Conservation (phyloP, 2,329 filamentous ascomycete genomes). For the Corynespora cassiicola region DNA sequence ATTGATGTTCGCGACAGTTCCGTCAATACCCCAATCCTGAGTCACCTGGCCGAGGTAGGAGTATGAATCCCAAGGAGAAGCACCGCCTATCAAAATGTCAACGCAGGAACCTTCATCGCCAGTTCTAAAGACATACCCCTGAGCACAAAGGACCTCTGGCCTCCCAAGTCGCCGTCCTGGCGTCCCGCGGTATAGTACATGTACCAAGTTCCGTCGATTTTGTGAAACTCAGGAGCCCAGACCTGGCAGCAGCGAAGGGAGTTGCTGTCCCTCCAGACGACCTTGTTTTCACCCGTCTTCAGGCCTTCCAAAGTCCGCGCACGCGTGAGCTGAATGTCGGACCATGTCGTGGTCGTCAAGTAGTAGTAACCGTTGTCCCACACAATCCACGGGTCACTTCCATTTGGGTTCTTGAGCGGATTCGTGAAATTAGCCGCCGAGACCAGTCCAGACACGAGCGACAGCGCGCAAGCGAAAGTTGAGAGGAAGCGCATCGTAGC, state of each 20-base stretch:
- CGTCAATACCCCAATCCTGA: conserved; percentile 57
- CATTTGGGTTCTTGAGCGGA: conserved; percentile 57
- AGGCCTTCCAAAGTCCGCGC: conserved; percentile 62
- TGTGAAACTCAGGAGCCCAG: conserved; percentile 65
- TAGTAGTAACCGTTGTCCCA: conserved; percentile 64
- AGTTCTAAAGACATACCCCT: conserved; percentile 45
- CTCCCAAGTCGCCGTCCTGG: too few relatives aligned
- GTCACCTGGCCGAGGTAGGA: conserved; percentile 57
- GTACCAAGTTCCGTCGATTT: conserved; percentile 57
- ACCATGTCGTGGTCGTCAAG: conserved; percentile 64
- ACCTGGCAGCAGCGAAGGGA: conserved; percentile 60
- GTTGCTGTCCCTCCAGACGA: conserved; percentile 57
- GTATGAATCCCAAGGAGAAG: conserved; percentile 59
- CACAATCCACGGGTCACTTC: conserved; percentile 61
- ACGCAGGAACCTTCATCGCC: background rate
- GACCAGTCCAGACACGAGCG: conserved; percentile 26
- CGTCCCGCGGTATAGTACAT: conserved; percentile 65
- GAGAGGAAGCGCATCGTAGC: conserved; percentile 22
- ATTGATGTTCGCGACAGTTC: conserved; percentile 55
- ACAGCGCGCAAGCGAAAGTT: conserved; percentile 14
- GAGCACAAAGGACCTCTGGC: conserved; percentile 62
- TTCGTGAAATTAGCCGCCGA: conserved; percentile 56
- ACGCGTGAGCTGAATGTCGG: conserved; percentile 61
- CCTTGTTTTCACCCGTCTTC: conserved; percentile 60
- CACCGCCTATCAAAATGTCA: conserved; percentile 49